Conservation (phyloP, 768 basidiomycete species). For the Terana coerulea region DNA sequence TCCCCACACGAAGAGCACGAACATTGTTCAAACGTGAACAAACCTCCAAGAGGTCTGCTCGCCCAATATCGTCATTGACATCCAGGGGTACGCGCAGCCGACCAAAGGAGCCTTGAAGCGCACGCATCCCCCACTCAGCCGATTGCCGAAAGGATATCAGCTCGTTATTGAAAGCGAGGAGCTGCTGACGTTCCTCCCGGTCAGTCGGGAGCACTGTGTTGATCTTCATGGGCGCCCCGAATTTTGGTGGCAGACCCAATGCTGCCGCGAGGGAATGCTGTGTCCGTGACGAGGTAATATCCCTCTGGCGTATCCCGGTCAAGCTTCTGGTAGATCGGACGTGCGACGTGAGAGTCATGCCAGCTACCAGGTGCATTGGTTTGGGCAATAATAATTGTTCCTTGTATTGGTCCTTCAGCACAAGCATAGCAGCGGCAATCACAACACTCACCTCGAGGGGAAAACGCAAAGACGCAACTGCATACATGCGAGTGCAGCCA, state of each 20-base stretch:
- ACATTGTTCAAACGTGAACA: conserved; percentile 35
- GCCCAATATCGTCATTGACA: conserved; percentile 24
- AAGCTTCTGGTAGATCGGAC: conserved; percentile 35
- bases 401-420: too few relatives aligned
- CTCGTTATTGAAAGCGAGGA: conserved; percentile 31
- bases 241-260: conserved; percentile 31
- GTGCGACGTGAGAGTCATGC: conserved; percentile 43
- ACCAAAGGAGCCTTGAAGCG: conserved; percentile 44
- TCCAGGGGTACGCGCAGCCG: conserved; percentile 38
- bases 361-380: conserved; percentile 45
- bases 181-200: conserved; percentile 18
- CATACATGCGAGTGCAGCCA: conserved; percentile 40
- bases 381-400: conserved; percentile 30
- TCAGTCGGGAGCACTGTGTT: conserved; percentile 20
- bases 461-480: conserved; percentile 37
- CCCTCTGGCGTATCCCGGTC: conserved; percentile 32
- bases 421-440: too few relatives aligned
- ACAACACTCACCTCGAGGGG: conserved; percentile 1
- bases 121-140: conserved; percentile 49
- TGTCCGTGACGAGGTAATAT: conserved; percentile 42
- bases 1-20: conserved; percentile 31
- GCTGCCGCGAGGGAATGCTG: conserved; percentile 40
- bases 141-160: conserved; percentile 44
- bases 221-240: conserved; percentile 34
- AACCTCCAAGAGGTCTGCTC: conserved; percentile 33